Conservation (phyloP, 2,329 filamentous ascomycete species). For the Botrytis fragariae region DNA sequence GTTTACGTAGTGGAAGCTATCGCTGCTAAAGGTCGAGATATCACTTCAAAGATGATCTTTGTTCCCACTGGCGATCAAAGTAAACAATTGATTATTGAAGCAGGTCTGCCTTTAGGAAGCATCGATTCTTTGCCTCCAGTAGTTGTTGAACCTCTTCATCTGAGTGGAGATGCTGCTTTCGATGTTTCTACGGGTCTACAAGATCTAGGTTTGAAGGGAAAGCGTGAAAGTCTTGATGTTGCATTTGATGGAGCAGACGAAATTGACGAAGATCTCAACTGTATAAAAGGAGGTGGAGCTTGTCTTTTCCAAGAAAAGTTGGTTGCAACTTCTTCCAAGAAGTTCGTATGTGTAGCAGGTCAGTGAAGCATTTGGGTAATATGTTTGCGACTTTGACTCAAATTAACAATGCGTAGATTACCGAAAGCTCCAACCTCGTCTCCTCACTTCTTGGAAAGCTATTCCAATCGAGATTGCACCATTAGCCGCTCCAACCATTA, state of each 20-base stretch:
- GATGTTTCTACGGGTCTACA: conserved; percentile 54
- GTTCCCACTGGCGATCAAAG: conserved; percentile 82
- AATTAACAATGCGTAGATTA: conserved; percentile 60
- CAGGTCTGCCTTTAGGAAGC: conserved; percentile 69
- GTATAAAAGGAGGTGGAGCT: conserved; percentile 97
- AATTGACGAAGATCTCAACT: conserved; percentile 90
- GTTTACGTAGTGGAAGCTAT: conserved; percentile 85
- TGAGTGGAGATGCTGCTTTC: conserved; percentile 58
- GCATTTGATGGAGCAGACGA: conserved; percentile 97
- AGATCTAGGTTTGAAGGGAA: conserved; percentile 39
- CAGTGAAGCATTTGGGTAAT: conserved; percentile 35
- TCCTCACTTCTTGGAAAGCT: conserved; percentile 74
- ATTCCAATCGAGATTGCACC: conserved; percentile 95
- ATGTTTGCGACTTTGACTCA: not conserved
- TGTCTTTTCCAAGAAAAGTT: conserved; percentile 98
- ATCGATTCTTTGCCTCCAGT: conserved; percentile 39
- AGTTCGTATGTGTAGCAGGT: conserved; percentile 86
- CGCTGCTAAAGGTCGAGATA: conserved; percentile 53
- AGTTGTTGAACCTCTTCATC: conserved; percentile 27
- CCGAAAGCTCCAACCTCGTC: conserved; percentile 76
- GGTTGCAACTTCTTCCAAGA: conserved; percentile 77
- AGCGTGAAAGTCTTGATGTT: conserved; percentile 67
- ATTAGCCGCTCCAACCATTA: conserved; percentile 73
- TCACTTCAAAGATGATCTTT: conserved; percentile 70
- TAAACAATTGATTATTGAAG: conserved; percentile 77